These are phyloP conservation scores for Silene noctiflora DNA, from an alignment of 179 eudicot genomes.

Conservation along the genomic window DNA sequence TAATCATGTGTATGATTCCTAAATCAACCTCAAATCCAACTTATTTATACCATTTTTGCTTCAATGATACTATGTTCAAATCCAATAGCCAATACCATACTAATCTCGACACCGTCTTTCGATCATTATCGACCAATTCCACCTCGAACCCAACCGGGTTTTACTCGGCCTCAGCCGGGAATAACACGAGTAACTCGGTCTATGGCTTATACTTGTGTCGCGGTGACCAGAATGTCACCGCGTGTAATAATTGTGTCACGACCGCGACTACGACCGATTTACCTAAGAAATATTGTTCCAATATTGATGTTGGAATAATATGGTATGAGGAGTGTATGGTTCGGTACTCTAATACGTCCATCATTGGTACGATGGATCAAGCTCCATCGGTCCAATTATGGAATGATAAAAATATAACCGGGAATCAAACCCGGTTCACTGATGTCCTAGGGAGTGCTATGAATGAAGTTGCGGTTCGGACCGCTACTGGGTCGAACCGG, in stretches of 20 bases:
- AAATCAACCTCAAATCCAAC: conserved; percentile 13
- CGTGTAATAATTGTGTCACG: conserved; percentile 25
- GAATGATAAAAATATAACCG: conserved; percentile 17
- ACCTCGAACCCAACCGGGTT: conserved; percentile 1
- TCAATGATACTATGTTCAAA: not conserved
- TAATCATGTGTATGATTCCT: not conserved
- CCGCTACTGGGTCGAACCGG: conserved; percentile 1
- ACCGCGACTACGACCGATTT: conserved; percentile 12
- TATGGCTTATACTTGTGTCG: conserved; percentile 34
- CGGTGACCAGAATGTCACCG: conserved; percentile 15
- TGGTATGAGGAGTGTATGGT: conserved; percentile 27
- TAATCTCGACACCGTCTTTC: conserved; percentile 16
- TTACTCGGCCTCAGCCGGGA: not conserved
- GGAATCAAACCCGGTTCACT: conserved; percentile 8
- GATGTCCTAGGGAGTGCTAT: conserved; percentile 3
- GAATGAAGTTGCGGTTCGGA: conserved; percentile 13
- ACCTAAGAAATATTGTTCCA: conserved; percentile 8
- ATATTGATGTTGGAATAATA: not conserved
- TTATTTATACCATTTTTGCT: not conserved
- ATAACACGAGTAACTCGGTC: not conserved
- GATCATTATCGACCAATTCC: conserved; percentile 13
- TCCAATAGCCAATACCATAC: conserved; percentile 15
- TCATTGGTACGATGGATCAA: conserved; percentile 9
- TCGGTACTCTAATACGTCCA: conserved; percentile 10
- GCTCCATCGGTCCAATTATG: not conserved